phyloP scores from a whole-genome alignment of 495 filamentous ascomycete species.

The Neurospora tetraspora region DNA sequence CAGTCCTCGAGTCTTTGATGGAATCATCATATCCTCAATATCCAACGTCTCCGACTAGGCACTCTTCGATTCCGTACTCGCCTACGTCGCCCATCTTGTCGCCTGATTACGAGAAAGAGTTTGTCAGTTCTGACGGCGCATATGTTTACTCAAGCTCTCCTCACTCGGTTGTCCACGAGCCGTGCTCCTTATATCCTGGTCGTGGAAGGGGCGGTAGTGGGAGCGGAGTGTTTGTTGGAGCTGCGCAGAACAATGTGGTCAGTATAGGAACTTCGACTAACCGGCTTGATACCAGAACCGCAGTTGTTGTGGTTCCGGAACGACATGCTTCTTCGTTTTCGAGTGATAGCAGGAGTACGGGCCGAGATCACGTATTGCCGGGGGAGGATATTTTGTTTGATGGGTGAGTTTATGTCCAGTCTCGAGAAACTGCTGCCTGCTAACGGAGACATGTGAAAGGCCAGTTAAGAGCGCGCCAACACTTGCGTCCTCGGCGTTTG shows the following conservation, averaged over 20 bases:
- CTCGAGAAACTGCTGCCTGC: neutral
- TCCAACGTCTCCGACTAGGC: neutral
- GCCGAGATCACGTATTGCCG: conserved; percentile 26
- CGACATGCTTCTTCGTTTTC: conserved; percentile 8
- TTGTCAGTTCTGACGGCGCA: neutral
- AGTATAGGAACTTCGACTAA: conserved; percentile 3
- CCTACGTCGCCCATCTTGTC: neutral
- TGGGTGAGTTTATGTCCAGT: conserved; percentile 8
- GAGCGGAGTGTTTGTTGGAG: neutral
- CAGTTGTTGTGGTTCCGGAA: conserved; percentile 17
- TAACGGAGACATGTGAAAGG: conserved; percentile 1
- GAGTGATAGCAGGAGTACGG: conserved; percentile 17
- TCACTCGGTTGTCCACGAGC: neutral
- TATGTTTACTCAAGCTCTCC: neutral
- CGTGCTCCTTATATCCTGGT: neutral
- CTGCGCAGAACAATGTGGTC: conserved; percentile 1
- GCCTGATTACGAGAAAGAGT: neutral
- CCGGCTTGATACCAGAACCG: conserved; percentile 18
- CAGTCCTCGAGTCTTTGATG: neutral
- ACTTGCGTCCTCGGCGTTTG: conserved; percentile 12
- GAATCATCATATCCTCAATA: neutral
- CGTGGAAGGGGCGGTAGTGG: neutral
- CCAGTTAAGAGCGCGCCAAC: conserved; percentile 19
- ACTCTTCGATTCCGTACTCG: neutral
- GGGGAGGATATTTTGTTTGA: conserved; percentile 25